Evolutionary conservation across 2,329 filamentous ascomycete species (phyloP).

Genomic region (Colletotrichum navitas): DNA sequence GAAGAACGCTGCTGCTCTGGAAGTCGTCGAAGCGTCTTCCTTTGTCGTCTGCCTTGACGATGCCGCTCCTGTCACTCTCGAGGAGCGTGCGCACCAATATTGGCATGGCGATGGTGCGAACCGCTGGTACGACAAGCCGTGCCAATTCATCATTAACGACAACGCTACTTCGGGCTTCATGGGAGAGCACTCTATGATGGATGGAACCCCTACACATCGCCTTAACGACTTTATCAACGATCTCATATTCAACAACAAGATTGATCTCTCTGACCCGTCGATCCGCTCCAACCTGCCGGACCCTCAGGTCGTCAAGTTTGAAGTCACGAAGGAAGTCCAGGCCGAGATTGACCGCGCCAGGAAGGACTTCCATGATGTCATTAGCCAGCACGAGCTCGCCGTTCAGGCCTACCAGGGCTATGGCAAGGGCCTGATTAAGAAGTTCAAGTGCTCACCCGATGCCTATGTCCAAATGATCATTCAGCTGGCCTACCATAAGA

Average conservation of each 20-base stretch:
- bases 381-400: constrained; percentile 88
- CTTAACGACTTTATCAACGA: constrained; percentile 95
- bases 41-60: constrained; percentile 96
- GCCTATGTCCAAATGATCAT: constrained; percentile 99
- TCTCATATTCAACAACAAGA: constrained; percentile 92
- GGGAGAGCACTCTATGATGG: constrained; percentile 99
- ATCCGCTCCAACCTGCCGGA: constrained; percentile 88
- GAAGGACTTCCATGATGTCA: constrained; percentile 83
- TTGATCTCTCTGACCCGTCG: constrained; percentile 84
- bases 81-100: constrained; percentile 95
- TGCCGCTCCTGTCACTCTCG: constrained; percentile 88
- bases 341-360: constrained; percentile 83
- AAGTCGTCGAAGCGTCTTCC: constrained; percentile 87
- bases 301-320: constrained; percentile 82
- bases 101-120: constrained; percentile 98
- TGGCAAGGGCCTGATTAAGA: constrained; percentile 98
- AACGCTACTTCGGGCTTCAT: constrained; percentile 98
- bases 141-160: constrained; percentile 98
- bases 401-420: constrained; percentile 98
- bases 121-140: constrained; percentile 97
- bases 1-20: constrained; percentile 81
- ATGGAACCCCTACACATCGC: constrained; percentile 96
- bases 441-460: constrained; percentile 98
- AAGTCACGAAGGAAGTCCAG: constrained; percentile 79
- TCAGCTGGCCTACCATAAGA: constrained; percentile 97